phyloP scores from a whole-genome alignment of 805 yeast species.

The Wickerhamomyces silvicola region DNA sequence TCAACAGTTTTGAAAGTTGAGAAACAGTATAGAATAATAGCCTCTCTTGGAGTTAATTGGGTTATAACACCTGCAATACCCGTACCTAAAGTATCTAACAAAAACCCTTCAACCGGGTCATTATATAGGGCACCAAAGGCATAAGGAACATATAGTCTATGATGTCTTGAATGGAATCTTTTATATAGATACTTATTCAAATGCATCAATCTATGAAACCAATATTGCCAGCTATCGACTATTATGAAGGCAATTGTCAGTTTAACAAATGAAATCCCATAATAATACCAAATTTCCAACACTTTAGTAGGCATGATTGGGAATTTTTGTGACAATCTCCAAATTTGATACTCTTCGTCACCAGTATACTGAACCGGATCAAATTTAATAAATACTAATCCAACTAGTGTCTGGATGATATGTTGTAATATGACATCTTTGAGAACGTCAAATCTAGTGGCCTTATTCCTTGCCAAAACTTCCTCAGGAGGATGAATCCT shows the following conservation, averaged over 20 bases:
- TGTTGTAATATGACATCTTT: conserved; percentile 84
- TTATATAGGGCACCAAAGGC: conserved; percentile 96
- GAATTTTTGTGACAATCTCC: conserved; percentile 31
- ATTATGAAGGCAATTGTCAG: conserved; percentile 59
- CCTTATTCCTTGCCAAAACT: conserved; percentile 69
- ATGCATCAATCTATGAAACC: conserved; percentile 87
- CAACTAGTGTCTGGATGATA: conserved; percentile 70
- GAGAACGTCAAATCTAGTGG: conserved; percentile 59
- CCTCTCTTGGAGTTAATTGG: conserved; percentile 69
- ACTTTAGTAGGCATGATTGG: conserved; percentile 37
- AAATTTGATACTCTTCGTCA: conserved; percentile 40
- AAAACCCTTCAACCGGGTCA: conserved; percentile 89
- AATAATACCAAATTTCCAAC: conserved; percentile 51
- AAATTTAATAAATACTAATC: conserved; percentile 43
- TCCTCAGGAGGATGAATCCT: conserved; percentile 93
- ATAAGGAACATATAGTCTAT: conserved; percentile 89
- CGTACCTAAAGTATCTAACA: conserved; percentile 88
- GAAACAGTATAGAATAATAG: conserved; percentile 67
- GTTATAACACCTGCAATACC: conserved; percentile 69
- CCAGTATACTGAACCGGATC: conserved; percentile 55
- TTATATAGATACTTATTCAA: conserved; percentile 67
- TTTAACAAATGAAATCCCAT: conserved; percentile 55
- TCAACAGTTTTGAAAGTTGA: conserved; percentile 96
- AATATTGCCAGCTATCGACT: conserved; percentile 94
- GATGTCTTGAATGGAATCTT: conserved; percentile 90